A percentile compares a stretch with the other conserved stretches of the same genome.
Evolutionary conservation across 352 stramenopile species (phyloP).

Genomic region (Phytophthora nicotianae): DNA sequence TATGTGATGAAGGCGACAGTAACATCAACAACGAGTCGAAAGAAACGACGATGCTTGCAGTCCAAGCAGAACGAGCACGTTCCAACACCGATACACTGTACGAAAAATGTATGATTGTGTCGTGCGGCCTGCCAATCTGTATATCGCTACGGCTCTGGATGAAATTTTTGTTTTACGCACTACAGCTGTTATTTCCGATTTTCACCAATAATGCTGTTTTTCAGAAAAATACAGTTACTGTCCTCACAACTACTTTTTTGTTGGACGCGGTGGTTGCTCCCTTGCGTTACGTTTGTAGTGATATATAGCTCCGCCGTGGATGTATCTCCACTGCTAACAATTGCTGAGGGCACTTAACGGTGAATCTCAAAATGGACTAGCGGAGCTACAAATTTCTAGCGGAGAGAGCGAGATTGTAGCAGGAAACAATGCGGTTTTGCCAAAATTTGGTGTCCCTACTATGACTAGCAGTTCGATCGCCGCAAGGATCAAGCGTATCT

Average conservation of each 20-base stretch:
- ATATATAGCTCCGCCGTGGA: background rate
- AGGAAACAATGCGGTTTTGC: constrained; percentile 27
- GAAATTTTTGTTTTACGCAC: constrained; percentile 28
- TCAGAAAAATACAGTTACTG: background rate
- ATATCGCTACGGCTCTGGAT: constrained; percentile 30
- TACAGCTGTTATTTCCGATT: constrained; percentile 22
- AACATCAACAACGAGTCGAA: background rate
- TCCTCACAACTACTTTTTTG: no score
- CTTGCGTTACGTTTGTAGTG: no score
- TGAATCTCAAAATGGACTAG: background rate
- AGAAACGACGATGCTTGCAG: background rate
- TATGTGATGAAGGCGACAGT: background rate
- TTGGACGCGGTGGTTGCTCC: no score
- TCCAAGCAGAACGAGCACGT: background rate
- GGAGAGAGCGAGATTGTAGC: constrained; percentile 22
- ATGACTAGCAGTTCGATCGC: constrained; percentile 22
- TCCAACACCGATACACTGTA: background rate
- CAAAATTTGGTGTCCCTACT: constrained; percentile 27
- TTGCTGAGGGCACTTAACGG: background rate
- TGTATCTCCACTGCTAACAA: background rate
- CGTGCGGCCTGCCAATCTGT: constrained; percentile 33
- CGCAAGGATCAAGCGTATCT: constrained; percentile 15
- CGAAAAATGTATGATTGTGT: constrained; percentile 32
- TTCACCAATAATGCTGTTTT: constrained; percentile 15
- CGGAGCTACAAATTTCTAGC: background rate